Conservation (phyloP, 176 grass and related monocot species). For the Juncus inflexus region DNA sequence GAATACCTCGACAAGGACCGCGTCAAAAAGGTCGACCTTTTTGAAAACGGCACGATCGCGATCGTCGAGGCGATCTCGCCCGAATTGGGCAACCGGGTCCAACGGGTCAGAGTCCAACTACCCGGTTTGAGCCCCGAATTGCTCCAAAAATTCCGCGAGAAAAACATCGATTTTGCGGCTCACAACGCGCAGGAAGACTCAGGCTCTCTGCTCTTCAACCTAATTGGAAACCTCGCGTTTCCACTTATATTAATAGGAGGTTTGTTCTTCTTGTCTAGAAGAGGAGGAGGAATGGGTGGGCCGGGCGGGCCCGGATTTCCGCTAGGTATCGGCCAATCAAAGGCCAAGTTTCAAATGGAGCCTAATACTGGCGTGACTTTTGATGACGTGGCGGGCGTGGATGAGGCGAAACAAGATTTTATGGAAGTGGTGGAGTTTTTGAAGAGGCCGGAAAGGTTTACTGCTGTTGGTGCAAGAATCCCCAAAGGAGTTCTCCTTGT, state of each 20-base stretch:
- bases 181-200: slow-evolving; percentile 95
- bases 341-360: slow-evolving; percentile 99
- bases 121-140: slow-evolving; percentile 91
- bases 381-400: slow-evolving; percentile 89
- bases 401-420: slow-evolving; percentile 95
- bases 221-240: slow-evolving; percentile 93
- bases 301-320: slow-evolving; percentile 87
- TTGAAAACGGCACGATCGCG: slow-evolving; percentile 88
- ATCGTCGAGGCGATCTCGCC: slow-evolving; percentile 93
- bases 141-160: slow-evolving; percentile 89
- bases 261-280: slow-evolving; percentile 83
- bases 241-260: slow-evolving; percentile 94
- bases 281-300: slow-evolving; percentile 80
- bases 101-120: slow-evolving; percentile 90
- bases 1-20: slow-evolving; percentile 97
- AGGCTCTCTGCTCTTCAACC: slow-evolving; percentile 77
- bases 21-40: slow-evolving; percentile 89
- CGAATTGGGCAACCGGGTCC: slow-evolving; percentile 83
- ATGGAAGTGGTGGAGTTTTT: slow-evolving; percentile 99
- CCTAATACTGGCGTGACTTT: slow-evolving; percentile 97
- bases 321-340: slow-evolving; percentile 82
- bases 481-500: slow-evolving; percentile 98
- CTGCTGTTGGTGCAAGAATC: slow-evolving; percentile 93
- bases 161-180: slow-evolving; percentile 95
- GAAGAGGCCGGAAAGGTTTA: slow-evolving; percentile 96